Base-by-base conservation (phyloP, 108 stramenopile species). In the Schizochytrium sp. region DNA sequence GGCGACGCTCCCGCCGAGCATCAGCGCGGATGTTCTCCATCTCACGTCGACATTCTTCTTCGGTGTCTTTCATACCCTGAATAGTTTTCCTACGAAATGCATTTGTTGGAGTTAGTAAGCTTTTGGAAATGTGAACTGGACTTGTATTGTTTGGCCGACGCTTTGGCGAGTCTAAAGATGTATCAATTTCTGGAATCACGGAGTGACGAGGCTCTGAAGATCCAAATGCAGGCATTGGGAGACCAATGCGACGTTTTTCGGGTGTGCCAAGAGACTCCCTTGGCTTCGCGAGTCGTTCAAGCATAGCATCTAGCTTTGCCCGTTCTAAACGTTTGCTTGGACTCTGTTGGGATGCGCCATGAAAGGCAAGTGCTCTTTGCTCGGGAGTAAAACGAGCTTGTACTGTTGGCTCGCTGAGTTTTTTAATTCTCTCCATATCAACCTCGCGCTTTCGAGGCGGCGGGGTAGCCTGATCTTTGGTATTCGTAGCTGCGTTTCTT, bases 41-140 rank as follows among this genome's bases (percentile, higher is more conserved):
- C 76, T 83, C 76, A 13, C 76, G 76, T n/a, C 47, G 76, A n/a
- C 50, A 10, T 3, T 83, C 76, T 28, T 55, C 50, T 49, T 83
- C 50, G 0, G 76, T 55, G 15, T 83, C 76, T 53, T 49, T 12
- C 47, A 55, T 55, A 38, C 76, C 76, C 53, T 83, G 45, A n/a
- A 83, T 50, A 5, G 76, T 83, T 53, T 83, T 17, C 2, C 53
- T 47, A 2, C 76, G 47, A 83, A 83, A 83, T 5, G 76, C 76
- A 53, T 55, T 83, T 7, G 76, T 83, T 28, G 47, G 50, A 2
- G 76, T 55, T 10, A 83, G 76, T 53, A 83, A 50, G 45, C 50
- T 55, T 38, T 55, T 46, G 45, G 76, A 83, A 12, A 83, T 28
- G 10, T 56, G 5, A 5, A 10, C 3, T n/a, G 76, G 76, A 2